These are phyloP conservation scores for Populus trichocarpa DNA, from an alignment of 441 rosid species.

Conservation along the genomic window DNA sequence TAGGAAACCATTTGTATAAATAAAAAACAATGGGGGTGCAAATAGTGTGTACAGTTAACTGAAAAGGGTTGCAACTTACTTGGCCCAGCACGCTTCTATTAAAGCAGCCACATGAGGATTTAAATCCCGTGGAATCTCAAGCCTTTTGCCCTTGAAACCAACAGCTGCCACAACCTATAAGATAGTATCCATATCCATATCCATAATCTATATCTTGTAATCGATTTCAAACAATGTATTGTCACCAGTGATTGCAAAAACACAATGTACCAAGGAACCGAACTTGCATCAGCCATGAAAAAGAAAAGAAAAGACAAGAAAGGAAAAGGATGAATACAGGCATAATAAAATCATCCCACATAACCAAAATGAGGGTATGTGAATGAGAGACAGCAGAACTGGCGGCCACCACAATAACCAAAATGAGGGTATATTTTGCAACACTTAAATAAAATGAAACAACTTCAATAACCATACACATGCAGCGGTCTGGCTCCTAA, in stretches of 20 bases:
- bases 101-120: constrained; percentile 78
- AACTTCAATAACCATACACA: neutral
- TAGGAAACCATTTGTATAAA: constrained; percentile 16
- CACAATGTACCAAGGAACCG: neutral
- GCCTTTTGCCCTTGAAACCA: constrained; percentile 87
- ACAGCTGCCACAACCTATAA: constrained; percentile 95
- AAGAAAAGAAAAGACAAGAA: neutral
- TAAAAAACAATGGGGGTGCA: neutral
- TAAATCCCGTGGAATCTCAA: constrained; percentile 79
- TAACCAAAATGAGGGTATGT: too few species aligned
- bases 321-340: neutral
- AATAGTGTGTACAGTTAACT: neutral
- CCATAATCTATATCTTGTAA: neutral
- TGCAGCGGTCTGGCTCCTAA: neutral
- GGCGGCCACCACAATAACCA: neutral
- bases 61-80: constrained; percentile 38
- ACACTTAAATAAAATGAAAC: neutral
- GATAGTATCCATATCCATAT: neutral
- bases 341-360: neutral
- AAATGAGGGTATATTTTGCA: neutral
- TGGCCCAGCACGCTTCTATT: constrained; percentile 92
- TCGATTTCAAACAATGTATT: neutral
- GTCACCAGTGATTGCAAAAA: neutral
- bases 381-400: too few species aligned
- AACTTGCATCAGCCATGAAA: neutral